Conservation (phyloP, 176 grass and related monocot genomes). For the Calamus simplicifolius region DNA sequence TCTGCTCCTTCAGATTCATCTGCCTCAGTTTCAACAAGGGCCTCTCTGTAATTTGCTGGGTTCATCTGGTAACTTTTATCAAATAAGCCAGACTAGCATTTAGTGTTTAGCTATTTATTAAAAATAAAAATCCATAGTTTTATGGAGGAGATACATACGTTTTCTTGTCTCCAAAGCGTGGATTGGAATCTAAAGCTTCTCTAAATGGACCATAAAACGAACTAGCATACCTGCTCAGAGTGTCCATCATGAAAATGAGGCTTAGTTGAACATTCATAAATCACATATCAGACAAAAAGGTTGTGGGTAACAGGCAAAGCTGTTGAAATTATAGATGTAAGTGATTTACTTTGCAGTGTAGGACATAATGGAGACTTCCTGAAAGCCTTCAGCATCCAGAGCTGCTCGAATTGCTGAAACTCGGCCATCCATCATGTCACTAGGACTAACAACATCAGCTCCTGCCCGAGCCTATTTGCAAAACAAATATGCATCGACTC, state of each 20-base stretch:
- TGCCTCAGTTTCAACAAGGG: slow-evolving; percentile 74
- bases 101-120: slow-evolving; percentile 20
- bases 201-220: slow-evolving; percentile 95
- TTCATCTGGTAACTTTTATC: slow-evolving; percentile 92
- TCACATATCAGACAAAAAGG: too few species aligned
- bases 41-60: slow-evolving; percentile 93
- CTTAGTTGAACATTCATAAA: too few species aligned
- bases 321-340: too few species aligned
- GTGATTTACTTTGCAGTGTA: slow-evolving; percentile 82
- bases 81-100: slow-evolving; percentile 9
- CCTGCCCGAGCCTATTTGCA: slow-evolving; percentile 74
- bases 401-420: slow-evolving; percentile 79
- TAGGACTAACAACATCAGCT: slow-evolving; percentile 94
- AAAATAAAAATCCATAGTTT: slow-evolving; percentile 4
- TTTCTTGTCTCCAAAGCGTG: slow-evolving; percentile 97
- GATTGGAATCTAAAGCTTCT: slow-evolving; percentile 95
- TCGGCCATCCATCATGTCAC: slow-evolving; percentile 98
- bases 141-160: slow-evolving; percentile 45
- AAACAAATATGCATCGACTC: neutral
- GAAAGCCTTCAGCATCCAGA: slow-evolving; percentile 90
- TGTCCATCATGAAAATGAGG: too few species aligned
- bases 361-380: slow-evolving; percentile 96
- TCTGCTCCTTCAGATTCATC: slow-evolving; percentile 90
- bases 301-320: too few species aligned
- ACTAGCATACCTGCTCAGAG: slow-evolving; percentile 72